Evolutionary conservation across 2,329 filamentous ascomycete genomes (phyloP).

Genomic region (Hymenotorrendiella dingleyae): DNA sequence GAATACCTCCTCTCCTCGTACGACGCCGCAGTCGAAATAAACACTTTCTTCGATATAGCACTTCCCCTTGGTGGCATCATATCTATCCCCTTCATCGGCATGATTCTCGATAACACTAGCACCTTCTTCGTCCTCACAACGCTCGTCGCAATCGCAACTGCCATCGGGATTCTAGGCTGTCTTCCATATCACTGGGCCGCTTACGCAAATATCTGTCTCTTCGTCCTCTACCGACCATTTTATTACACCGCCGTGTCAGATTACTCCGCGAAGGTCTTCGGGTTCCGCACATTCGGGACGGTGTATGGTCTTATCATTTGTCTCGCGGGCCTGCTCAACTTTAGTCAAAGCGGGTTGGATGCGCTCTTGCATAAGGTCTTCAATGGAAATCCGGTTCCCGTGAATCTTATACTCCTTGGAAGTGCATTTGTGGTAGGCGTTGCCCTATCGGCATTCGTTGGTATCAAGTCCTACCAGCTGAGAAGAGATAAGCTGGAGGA

Average conservation of each 20-base stretch:
- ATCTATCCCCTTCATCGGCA: slow-evolving; percentile 81
- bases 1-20: slow-evolving; percentile 62
- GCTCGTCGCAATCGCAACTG: slow-evolving; percentile 65
- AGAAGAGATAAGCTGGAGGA: slow-evolving; percentile 34
- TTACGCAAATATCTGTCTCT: slow-evolving; percentile 71
- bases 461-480: slow-evolving; percentile 30
- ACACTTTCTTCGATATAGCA: slow-evolving; percentile 81
- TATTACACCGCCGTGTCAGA: slow-evolving; percentile 91
- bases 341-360: slow-evolving; percentile 75
- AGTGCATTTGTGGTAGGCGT: slow-evolving; percentile 59
- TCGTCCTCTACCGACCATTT: slow-evolving; percentile 79
- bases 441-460: slow-evolving; percentile 62
- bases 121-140: slow-evolving; percentile 65
- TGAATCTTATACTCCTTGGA: slow-evolving; percentile 64
- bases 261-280: slow-evolving; percentile 87
- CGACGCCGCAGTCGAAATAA: slow-evolving; percentile 60
- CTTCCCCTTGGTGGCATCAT: slow-evolving; percentile 77
- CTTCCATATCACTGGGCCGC: slow-evolving; percentile 66
- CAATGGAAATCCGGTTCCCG: slow-evolving; percentile 64
- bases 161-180: slow-evolving; percentile 71
- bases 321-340: slow-evolving; percentile 76
- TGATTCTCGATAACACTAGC: slow-evolving; percentile 69
- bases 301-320: slow-evolving; percentile 93
- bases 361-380: slow-evolving; percentile 70
- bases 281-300: slow-evolving; percentile 84